phyloP scores from a whole-genome alignment of 2,329 filamentous ascomycete genomes.

The Diaporthe sp. region DNA sequence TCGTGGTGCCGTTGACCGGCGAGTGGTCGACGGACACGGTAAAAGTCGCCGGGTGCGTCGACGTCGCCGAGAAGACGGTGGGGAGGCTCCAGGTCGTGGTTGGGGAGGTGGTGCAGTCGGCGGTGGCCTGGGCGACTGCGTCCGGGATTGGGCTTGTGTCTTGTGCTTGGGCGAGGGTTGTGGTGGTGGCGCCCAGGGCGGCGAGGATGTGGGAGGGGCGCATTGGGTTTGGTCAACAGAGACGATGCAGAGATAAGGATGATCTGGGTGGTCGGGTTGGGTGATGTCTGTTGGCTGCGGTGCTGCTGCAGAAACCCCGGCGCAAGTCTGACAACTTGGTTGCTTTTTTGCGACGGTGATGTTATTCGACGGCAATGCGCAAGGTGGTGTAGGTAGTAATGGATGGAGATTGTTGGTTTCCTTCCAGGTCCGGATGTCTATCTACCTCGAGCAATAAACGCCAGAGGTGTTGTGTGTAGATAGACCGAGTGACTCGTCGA shows the following conservation, averaged over 20 bases:
- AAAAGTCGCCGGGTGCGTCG: not conserved
- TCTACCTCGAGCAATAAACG: not conserved
- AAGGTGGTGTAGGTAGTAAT: not conserved
- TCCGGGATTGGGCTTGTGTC: constrained; percentile 1
- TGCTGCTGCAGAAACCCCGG: not conserved
- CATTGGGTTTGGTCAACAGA: not conserved
- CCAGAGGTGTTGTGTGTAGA: not conserved
- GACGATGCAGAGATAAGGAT: not conserved
- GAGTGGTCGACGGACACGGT: not conserved
- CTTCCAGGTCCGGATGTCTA: not conserved
- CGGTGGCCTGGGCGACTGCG: not conserved
- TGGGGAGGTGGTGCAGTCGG: not conserved
- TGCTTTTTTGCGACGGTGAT: not conserved
- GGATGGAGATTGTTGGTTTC: not conserved
- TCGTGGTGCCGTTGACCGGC: not conserved
- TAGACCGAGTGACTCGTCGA: not conserved
- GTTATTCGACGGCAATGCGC: not conserved
- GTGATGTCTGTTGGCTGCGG: not conserved
- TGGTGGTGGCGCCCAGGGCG: constrained; percentile 23
- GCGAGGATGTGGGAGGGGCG: constrained; percentile 26
- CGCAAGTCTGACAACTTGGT: constrained; percentile 21
- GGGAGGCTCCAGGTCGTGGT: constrained; percentile 12
- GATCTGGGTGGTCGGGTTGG: not conserved
- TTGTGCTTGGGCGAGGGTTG: constrained; percentile 16
- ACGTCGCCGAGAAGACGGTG: not conserved